These are phyloP conservation scores for Chernovozyma sophiae-reginae DNA, from an alignment of 1,139 yeast species.

Conservation along the genomic window DNA sequence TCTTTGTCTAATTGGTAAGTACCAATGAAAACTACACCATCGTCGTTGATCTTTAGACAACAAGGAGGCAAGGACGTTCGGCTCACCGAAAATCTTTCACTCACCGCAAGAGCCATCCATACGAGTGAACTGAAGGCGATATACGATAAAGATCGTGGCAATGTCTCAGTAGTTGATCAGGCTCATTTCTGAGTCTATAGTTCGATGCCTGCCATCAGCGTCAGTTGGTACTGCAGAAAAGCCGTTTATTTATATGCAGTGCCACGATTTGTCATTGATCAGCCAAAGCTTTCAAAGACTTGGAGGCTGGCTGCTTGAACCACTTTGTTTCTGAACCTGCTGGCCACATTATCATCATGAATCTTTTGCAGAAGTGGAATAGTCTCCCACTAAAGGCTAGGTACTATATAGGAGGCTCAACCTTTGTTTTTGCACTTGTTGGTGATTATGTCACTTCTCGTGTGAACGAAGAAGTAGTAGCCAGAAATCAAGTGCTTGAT, in stretches of 20 bases:
- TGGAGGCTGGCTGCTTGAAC: no score
- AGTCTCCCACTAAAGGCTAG: constrained; percentile 49
- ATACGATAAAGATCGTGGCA: no score
- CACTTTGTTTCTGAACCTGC: no score
- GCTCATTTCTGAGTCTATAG: no score
- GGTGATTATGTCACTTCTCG: constrained; percentile 49
- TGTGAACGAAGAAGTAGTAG: constrained; percentile 39
- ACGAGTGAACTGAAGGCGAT: no score
- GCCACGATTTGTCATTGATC: no score
- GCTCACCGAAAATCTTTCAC: constrained; percentile 21
- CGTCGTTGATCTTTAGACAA: constrained; percentile 59
- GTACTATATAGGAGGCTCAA: constrained; percentile 51
- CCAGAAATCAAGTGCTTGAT: constrained; percentile 17
- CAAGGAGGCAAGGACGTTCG: constrained; percentile 75
- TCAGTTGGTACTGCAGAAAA: no score
- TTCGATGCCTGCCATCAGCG: no score
- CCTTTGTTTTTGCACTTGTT: constrained; percentile 46
- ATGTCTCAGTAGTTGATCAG: no score
- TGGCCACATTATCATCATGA: no score
- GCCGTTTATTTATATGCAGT: no score
- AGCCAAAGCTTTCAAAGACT: no score
- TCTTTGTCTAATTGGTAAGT: constrained; percentile 70
- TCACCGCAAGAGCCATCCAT: constrained; percentile 5
- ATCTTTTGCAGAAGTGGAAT: constrained; percentile 43
- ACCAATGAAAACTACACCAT: constrained; percentile 57